Base-by-base conservation (phyloP, 1,139 yeast species). In the Meyerozyma sp. region DNA sequence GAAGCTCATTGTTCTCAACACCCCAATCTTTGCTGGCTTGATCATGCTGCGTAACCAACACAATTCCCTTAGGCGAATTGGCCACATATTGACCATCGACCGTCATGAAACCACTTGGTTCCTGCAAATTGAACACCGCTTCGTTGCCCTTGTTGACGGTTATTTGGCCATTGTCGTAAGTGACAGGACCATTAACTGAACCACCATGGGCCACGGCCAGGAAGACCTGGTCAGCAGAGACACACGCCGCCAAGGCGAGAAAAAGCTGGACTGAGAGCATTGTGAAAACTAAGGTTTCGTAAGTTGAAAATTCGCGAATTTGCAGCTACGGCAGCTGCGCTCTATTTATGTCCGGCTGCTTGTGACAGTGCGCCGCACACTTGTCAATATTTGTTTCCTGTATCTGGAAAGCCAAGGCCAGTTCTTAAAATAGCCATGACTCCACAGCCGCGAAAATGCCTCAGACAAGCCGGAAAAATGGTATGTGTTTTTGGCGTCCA, bases 221-320 rank as follows among this genome's bases (percentile, higher is more conserved):
- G 54, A 64, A 54, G 41, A 57, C 47, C 47, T 61, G 60, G 58
- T 66, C 70, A 39, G 69, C 72, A 20, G 52, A 49, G 47, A 57
- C 63, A 43, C 48, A 42, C 26, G 68, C 47, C 40, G 65, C 67
- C 42, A 65, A 50, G 28, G 67, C 46, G 37, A 60, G 50, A 42
- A 64, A 54, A 42, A 60, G 50, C 4, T 18, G 37, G 9, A 18
- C 20, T 6, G 37, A 34, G 26, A 20, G 26, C 37, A 34, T 34
- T 30, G 5, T 27, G 5, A 5, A 5, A 27, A 27, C 4, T 4
- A 9, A 27, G 29, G 29, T 10, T 10, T 11, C 29, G 2, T 21
- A 21, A 21, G 23, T 21, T 21, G 5, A 21, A 21, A 21, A 6
- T 21, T 21, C 23, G 23, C 23, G 23, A 16, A 16, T 16, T 16